Evolutionary conservation across 208 protist species (phyloP).

Genomic region (Herpetomonas tarakana): DNA sequence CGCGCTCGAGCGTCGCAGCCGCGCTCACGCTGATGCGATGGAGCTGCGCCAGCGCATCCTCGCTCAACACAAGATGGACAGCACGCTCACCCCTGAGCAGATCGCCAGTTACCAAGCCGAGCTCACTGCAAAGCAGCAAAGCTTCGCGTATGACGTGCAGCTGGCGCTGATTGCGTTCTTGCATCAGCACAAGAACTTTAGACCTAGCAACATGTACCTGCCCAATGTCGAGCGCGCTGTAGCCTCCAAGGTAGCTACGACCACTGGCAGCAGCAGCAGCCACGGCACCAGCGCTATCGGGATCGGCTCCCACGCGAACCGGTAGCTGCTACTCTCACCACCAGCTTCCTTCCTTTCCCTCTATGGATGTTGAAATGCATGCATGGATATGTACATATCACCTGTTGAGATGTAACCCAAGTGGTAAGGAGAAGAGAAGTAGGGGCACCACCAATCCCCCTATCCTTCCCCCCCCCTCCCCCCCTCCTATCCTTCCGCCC

Average conservation of each 20-base stretch:
- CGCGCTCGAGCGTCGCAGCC: constrained; percentile 45
- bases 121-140: constrained; percentile 34
- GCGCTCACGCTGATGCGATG: constrained; percentile 44
- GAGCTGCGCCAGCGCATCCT: constrained; percentile 38
- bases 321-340: too few species aligned
- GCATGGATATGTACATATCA: too few species aligned
- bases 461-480: not conserved
- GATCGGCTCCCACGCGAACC: too few species aligned
- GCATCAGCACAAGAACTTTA: constrained; percentile 78
- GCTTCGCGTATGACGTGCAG: constrained; percentile 65
- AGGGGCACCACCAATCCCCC: too few species aligned
- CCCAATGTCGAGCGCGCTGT: constrained; percentile 61
- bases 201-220: constrained; percentile 74
- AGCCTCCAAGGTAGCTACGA: not conserved
- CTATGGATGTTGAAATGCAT: too few species aligned
- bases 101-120: constrained; percentile 30
- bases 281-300: too few species aligned
- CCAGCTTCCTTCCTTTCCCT: too few species aligned
- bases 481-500: not conserved
- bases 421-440: too few species aligned
- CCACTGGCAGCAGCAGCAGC: too few species aligned
- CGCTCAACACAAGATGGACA: constrained; percentile 18
- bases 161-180: constrained; percentile 82
- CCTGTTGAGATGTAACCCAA: too few species aligned
- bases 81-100: constrained; percentile 24